phyloP scores from a whole-genome alignment of 2,329 filamentous ascomycete genomes.

The Cercospora berteroae region DNA sequence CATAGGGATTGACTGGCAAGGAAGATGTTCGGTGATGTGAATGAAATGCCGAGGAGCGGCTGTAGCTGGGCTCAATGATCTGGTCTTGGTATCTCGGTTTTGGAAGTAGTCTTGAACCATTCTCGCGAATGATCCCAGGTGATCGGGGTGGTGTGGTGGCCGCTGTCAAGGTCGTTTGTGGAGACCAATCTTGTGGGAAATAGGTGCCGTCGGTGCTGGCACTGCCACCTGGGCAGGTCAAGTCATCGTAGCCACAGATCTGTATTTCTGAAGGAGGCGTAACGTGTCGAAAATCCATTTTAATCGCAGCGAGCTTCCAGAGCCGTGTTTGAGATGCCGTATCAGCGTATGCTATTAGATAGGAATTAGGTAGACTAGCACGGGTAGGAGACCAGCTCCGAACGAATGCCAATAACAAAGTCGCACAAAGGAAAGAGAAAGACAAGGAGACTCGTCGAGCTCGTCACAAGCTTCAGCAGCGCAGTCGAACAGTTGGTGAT shows the following conservation, averaged over 20 bases:
- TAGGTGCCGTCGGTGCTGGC: conserved; percentile 34
- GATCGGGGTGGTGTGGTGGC: conserved; percentile 35
- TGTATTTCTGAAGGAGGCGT: conserved; percentile 44
- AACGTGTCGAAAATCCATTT: conserved; percentile 47
- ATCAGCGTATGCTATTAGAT: conserved; percentile 27
- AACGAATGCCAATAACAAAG: conserved; percentile 37
- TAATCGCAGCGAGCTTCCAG: conserved; percentile 27
- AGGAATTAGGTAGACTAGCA: conserved; percentile 23
- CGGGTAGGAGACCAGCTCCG: conserved; percentile 47
- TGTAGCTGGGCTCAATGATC: conserved; percentile 24
- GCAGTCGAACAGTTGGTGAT: conserved; percentile 29
- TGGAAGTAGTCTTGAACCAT: conserved; percentile 32
- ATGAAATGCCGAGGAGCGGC: conserved; percentile 13
- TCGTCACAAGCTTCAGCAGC: conserved; percentile 34
- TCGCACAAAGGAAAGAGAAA: conserved; percentile 39
- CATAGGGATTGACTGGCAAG: conserved; percentile 30
- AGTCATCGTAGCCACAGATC: conserved; percentile 27
- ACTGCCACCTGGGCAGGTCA: conserved; percentile 35
- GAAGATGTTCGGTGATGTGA: conserved; percentile 33
- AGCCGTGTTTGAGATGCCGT: conserved; percentile 16
- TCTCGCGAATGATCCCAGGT: conserved; percentile 32
- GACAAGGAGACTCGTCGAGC: conserved; percentile 42
- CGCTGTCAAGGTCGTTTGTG: conserved; percentile 33
- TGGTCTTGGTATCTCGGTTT: conserved; percentile 35
- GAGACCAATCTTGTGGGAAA: conserved; percentile 34